phyloP scores from a whole-genome alignment of 495 filamentous ascomycete genomes.

The Podospora anserina region DNA sequence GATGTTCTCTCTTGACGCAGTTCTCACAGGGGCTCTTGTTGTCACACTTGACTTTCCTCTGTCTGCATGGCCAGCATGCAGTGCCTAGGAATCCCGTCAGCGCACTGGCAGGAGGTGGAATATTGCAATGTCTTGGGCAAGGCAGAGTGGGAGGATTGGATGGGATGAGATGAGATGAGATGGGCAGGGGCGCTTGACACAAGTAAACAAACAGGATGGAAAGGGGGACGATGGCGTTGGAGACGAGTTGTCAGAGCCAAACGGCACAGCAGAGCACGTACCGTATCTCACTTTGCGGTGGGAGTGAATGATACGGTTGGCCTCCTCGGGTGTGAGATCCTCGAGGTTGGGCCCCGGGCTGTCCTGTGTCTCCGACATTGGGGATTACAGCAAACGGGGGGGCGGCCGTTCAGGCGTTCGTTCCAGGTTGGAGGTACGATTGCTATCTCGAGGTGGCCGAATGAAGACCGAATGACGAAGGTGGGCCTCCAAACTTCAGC shows the following conservation, averaged over 20 bases:
- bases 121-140: no score
- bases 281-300: slow-evolving; percentile 59
- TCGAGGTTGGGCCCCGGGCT: slow-evolving; percentile 35
- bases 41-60: slow-evolving; percentile 73
- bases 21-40: slow-evolving; percentile 70
- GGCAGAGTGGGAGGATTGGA: no score
- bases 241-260: no score
- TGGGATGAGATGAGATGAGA: not conserved
- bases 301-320: slow-evolving; percentile 57
- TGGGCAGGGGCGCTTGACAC: not conserved
- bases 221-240: not conserved
- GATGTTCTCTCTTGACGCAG: slow-evolving; percentile 69
- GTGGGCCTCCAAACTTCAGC: not conserved
- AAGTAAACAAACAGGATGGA: not conserved
- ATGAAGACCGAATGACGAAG: slow-evolving; percentile 20
- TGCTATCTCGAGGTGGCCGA: slow-evolving; percentile 12
- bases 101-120: not conserved
- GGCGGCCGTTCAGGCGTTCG: slow-evolving; percentile 2
- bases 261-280: slow-evolving; percentile 32
- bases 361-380: slow-evolving; percentile 39
- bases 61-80: slow-evolving; percentile 71
- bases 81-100: slow-evolving; percentile 38
- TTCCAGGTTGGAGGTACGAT: not conserved
- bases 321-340: slow-evolving; percentile 55
- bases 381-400: not conserved